phyloP scores from a whole-genome alignment of 2,329 filamentous ascomycete species.

The Aspergillus ustus region DNA sequence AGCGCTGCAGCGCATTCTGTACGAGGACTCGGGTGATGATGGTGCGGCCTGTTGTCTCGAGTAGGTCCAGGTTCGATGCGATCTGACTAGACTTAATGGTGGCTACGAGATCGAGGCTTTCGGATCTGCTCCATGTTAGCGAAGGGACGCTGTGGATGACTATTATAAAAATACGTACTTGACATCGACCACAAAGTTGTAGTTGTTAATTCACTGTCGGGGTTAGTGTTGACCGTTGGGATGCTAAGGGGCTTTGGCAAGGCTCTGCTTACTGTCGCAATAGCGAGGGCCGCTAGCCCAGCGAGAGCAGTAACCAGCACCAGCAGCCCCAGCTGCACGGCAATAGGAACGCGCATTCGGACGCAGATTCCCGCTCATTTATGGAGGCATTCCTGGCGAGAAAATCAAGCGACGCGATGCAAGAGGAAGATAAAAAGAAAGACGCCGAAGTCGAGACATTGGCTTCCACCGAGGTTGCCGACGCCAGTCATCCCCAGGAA shows the following conservation, averaged over 20 bases:
- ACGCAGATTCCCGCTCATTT: background rate
- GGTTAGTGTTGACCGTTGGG: background rate
- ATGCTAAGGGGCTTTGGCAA: constrained; percentile 10
- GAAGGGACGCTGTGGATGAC: background rate
- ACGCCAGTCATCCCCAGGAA: background rate
- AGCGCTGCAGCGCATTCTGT: constrained; percentile 56
- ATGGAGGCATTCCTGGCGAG: background rate
- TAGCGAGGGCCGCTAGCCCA: constrained; percentile 75
- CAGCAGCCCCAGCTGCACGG: constrained; percentile 81
- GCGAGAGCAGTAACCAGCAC: constrained; percentile 76
- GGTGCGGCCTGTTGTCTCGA: constrained; percentile 74
- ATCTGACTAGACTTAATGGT: constrained; percentile 86
- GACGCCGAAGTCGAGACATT: background rate
- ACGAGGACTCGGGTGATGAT: constrained; percentile 68
- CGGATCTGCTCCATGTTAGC: constrained; percentile 43
- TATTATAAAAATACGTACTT: constrained; percentile 41
- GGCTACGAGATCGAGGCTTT: constrained; percentile 75
- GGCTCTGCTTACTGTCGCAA: constrained; percentile 57
- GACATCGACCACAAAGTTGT: constrained; percentile 63
- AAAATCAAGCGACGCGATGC: background rate
- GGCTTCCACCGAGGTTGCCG: background rate
- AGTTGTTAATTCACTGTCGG: constrained; percentile 62
- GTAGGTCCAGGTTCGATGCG: constrained; percentile 75
- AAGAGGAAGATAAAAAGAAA: background rate
- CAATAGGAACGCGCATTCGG: constrained; percentile 81